phyloP scores from a whole-genome alignment of 768 basidiomycete species.

The Amylocystis lapponica region DNA sequence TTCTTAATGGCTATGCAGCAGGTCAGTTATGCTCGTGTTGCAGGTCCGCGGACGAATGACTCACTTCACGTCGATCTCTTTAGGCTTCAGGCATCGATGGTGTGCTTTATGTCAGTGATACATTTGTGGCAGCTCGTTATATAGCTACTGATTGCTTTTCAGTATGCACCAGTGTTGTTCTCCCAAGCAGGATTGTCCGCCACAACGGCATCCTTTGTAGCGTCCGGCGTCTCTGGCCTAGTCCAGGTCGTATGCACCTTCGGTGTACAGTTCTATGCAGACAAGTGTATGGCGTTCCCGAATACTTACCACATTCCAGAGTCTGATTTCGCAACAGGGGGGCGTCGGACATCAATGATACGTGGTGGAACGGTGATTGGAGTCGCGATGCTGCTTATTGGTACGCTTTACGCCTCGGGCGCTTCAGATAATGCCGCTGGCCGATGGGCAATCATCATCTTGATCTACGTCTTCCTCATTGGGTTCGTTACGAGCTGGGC shows the following conservation, averaged over 20 bases:
- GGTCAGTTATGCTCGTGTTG: constrained; percentile 16
- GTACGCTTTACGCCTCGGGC: constrained; percentile 36
- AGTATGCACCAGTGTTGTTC: constrained; percentile 45
- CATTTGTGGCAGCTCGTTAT: background rate
- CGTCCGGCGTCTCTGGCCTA: constrained; percentile 45
- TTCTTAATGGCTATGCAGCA: constrained; percentile 42
- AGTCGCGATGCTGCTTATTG: constrained; percentile 36
- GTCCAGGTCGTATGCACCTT: constrained; percentile 36
- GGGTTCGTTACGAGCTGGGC: constrained; percentile 41
- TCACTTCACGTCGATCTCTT: background rate
- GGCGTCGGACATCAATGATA: constrained; percentile 35
- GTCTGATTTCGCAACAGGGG: constrained; percentile 16
- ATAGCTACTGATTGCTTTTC: background rate
- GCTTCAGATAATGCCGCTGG: constrained; percentile 25
- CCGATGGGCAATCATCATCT: constrained; percentile 36
- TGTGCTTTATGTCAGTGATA: constrained; percentile 26
- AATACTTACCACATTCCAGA: background rate
- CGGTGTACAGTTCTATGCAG: constrained; percentile 32
- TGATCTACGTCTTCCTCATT: constrained; percentile 43
- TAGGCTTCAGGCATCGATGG: constrained; percentile 31
- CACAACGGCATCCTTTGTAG: constrained; percentile 42
- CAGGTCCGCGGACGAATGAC: background rate
- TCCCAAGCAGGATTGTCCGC: constrained; percentile 44
- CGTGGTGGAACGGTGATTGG: constrained; percentile 37
- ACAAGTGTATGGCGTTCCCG: constrained; percentile 31